These are phyloP conservation scores for Wilhelminamyces savonicus DNA, from an alignment of 805 yeast genomes.

Conservation along the genomic window DNA sequence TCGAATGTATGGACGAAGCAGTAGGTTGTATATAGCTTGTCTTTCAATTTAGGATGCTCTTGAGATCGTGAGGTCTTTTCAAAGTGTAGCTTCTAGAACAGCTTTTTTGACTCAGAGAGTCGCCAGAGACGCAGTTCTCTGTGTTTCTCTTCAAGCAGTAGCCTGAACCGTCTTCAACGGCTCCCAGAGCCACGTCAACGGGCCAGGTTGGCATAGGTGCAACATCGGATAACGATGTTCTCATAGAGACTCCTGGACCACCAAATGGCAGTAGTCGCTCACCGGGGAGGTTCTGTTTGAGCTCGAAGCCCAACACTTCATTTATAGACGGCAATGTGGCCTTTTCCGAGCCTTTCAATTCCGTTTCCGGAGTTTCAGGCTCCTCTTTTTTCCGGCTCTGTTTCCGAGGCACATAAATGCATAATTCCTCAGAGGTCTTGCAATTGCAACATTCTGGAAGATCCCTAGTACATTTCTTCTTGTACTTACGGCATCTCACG, in stretches of 20 bases:
- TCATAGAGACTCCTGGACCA: conserved; percentile 1
- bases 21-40: background rate
- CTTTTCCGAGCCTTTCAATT: conserved; percentile 1
- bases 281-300: background rate
- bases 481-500: conserved; percentile 24
- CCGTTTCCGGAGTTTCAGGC: background rate
- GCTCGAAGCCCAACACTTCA: background rate
- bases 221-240: too few relatives aligned
- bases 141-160: too few relatives aligned
- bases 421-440: conserved; percentile 21
- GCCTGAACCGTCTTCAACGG: too few relatives aligned
- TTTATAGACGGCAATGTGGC: conserved; percentile 2
- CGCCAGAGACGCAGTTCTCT: too few relatives aligned
- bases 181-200: too few relatives aligned
- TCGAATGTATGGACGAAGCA: background rate
- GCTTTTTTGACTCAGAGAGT: too few relatives aligned
- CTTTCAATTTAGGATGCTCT: conserved; percentile 3
- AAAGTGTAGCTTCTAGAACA: too few relatives aligned
- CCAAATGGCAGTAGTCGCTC: background rate
- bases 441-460: conserved; percentile 28
- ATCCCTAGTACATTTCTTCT: conserved; percentile 24
- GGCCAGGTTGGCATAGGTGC: too few relatives aligned
- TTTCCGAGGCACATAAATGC: conserved; percentile 19
- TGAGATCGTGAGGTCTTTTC: too few relatives aligned
- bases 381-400: conserved; percentile 5